Conservation (phyloP, 805 yeast genomes). For the Hanseniaspora clermontiae region DNA sequence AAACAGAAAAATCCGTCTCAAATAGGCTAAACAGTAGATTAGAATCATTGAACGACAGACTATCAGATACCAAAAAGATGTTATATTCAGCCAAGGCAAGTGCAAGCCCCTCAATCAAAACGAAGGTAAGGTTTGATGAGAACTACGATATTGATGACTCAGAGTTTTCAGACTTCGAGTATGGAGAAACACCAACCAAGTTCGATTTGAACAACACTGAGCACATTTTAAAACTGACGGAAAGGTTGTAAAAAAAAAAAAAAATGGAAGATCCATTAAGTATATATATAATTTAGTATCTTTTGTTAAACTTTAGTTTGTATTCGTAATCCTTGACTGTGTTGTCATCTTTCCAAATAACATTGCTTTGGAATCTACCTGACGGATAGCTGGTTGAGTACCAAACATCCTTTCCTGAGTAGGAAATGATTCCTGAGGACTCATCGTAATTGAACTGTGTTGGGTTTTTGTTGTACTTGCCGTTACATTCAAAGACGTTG, state of each 20-base stretch:
- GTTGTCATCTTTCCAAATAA: conserved; percentile 27
- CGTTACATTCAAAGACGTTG: conserved; percentile 12
- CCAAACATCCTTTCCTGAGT: conserved; percentile 55
- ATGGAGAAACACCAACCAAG: background rate
- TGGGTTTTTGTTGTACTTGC: conserved; percentile 25
- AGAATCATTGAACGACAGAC: conserved; percentile 2
- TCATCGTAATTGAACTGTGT: conserved; percentile 48
- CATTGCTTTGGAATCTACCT: conserved; percentile 36
- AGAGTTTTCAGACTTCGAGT: background rate
- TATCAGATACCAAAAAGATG: conserved; percentile 6
- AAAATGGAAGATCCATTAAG: too few species aligned
- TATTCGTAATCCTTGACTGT: conserved; percentile 30
- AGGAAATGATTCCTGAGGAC: conserved; percentile 36
- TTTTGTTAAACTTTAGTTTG: conserved; percentile 28
- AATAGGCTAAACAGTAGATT: background rate
- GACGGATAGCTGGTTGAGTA: conserved; percentile 37
- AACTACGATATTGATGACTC: background rate
- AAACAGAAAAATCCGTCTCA: conserved; percentile 1
- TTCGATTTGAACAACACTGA: conserved; percentile 12
- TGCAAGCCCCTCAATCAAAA: background rate
- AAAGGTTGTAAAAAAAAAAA: background rate
- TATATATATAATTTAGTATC: conserved; percentile 15
- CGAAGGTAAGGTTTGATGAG: conserved; percentile 8
- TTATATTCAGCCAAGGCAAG: background rate
- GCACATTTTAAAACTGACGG: conserved; percentile 8